A percentile compares a stretch with the other conserved stretches of the same genome.
These are phyloP conservation scores for Aristolochia californica DNA, from an alignment of 164 flowering plant genomes.

Conservation along the genomic window DNA sequence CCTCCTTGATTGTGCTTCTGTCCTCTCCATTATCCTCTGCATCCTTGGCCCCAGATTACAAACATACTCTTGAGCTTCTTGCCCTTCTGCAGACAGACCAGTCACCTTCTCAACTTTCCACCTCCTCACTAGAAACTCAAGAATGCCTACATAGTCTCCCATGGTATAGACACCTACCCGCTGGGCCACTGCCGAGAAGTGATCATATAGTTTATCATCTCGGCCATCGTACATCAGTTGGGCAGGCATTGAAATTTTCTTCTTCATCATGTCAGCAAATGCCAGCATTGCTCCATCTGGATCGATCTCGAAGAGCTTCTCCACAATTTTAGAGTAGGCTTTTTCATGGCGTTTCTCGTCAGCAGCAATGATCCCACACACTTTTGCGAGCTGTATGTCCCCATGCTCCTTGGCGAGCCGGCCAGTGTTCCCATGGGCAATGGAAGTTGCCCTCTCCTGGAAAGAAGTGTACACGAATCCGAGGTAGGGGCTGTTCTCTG, in stretches of 20 bases:
- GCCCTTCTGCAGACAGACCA: constrained; percentile 58
- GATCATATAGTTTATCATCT: constrained; percentile 41
- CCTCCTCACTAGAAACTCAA: constrained; percentile 57
- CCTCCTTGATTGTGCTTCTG: constrained; percentile 19
- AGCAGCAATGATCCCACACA: constrained; percentile 67
- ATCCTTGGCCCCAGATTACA: constrained; percentile 49
- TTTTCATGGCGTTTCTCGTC: constrained; percentile 73
- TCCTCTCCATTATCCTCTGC: constrained; percentile 40
- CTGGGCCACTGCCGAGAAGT: constrained; percentile 63
- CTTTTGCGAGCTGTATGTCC: constrained; percentile 53
- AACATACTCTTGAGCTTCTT: constrained; percentile 54
- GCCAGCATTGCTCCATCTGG: constrained; percentile 49
- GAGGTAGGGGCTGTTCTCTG: constrained; percentile 68
- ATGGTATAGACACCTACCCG: constrained; percentile 55
- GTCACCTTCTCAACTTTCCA: constrained; percentile 53
- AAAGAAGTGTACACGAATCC: constrained; percentile 75
- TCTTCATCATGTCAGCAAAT: constrained; percentile 53
- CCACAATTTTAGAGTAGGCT: constrained; percentile 52
- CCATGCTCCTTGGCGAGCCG: constrained; percentile 52
- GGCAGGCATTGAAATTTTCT: constrained; percentile 55
- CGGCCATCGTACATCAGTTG: constrained; percentile 49
- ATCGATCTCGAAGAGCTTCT: constrained; percentile 62
- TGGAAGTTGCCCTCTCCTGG: constrained; percentile 66
- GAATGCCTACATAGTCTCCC: constrained; percentile 54
- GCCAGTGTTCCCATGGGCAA: constrained; percentile 72